These are phyloP conservation scores for Trichoderma aggressivum DNA, from an alignment of 2,329 filamentous ascomycete species.

Conservation along the genomic window DNA sequence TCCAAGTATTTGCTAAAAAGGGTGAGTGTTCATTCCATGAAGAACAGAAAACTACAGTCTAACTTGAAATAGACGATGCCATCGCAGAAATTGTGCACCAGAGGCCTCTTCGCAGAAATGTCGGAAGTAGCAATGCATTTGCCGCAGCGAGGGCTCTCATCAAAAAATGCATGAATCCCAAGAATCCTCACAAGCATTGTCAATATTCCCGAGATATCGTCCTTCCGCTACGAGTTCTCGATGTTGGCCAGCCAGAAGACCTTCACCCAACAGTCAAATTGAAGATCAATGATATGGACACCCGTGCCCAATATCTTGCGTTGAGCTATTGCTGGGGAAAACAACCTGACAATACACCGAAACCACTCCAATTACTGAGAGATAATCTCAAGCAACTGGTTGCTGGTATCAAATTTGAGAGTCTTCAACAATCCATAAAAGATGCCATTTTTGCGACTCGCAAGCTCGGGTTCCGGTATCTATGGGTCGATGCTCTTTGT, in stretches of 20 bases:
- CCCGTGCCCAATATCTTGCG: neutral
- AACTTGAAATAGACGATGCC: neutral
- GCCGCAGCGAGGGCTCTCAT: neutral
- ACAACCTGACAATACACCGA: neutral
- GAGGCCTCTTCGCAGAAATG: neutral
- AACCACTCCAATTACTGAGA: neutral
- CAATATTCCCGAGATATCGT: neutral
- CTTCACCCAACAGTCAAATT: neutral
- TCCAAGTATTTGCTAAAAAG: neutral
- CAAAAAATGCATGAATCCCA: neutral
- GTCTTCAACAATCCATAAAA: neutral
- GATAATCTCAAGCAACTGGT: neutral
- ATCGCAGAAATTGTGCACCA: neutral
- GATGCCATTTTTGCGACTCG: neutral
- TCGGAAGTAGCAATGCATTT: neutral
- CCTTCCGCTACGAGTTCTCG: neutral
- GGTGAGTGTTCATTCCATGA: neutral
- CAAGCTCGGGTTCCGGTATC: neutral
- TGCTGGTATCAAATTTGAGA: neutral
- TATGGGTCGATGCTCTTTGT: conserved; percentile 2
- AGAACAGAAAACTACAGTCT: neutral
- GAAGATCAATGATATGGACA: neutral
- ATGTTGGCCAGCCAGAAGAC: neutral
- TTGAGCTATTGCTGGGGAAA: conserved; percentile 2
- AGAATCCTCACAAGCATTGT: neutral